phyloP scores from a whole-genome alignment of 2,329 filamentous ascomycete species.

The Aspergillus jensenii region DNA sequence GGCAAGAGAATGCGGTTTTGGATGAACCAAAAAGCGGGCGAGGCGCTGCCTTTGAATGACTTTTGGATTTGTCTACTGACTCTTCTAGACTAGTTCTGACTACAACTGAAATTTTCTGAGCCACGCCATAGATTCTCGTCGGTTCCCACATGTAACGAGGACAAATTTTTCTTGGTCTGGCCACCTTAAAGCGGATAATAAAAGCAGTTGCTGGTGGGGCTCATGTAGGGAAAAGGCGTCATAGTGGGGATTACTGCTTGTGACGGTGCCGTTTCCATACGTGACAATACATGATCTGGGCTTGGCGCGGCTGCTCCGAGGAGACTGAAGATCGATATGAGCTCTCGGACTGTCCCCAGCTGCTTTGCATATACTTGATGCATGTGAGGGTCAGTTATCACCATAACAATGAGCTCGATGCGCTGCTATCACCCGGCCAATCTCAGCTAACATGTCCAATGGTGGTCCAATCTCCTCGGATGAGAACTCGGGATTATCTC shows the following conservation, averaged over 20 bases:
- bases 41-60: conserved; percentile 23
- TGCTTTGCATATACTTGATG: no score
- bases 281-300: conserved; percentile 4
- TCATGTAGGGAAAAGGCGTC: conserved; percentile 22
- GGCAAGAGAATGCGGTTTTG: neutral
- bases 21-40: conserved; percentile 16
- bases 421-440: neutral
- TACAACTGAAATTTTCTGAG: conserved; percentile 18
- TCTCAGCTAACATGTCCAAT: neutral
- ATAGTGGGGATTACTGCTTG: conserved; percentile 27
- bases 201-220: conserved; percentile 14
- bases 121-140: conserved; percentile 20
- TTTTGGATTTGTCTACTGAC: conserved; percentile 17
- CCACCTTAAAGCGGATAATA: conserved; percentile 22
- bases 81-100: conserved; percentile 8
- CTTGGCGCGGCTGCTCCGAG: conserved; percentile 1
- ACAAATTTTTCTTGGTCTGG: conserved; percentile 25
- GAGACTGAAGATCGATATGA: neutral
- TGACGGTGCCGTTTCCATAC: conserved; percentile 23
- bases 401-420: neutral
- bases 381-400: neutral
- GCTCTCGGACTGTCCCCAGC: neutral
- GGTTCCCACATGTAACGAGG: conserved; percentile 29
- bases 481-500: neutral
- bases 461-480: neutral